Evolutionary conservation across 2,329 filamentous ascomycete species (phyloP).

Genomic region (Penicillium sp.): DNA sequence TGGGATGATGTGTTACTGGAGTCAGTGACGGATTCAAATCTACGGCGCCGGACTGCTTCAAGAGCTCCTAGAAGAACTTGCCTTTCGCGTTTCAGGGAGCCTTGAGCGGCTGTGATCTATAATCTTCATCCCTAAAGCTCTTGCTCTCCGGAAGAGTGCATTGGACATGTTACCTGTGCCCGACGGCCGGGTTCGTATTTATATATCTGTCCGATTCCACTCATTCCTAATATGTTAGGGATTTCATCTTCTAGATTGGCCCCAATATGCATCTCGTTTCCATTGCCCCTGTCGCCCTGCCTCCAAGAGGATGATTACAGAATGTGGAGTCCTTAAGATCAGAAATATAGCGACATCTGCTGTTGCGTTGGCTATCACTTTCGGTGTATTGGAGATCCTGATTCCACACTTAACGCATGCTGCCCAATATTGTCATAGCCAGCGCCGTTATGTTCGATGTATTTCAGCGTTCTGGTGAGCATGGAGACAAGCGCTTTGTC

Average conservation of each 20-base stretch:
- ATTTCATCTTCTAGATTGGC: neutral
- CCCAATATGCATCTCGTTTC: neutral
- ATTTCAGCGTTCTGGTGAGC: neutral
- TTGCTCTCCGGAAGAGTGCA: neutral
- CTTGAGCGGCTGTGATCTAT: neutral
- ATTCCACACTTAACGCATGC: constrained; percentile 66
- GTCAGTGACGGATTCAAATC: neutral
- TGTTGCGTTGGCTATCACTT: constrained; percentile 74
- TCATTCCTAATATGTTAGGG: neutral
- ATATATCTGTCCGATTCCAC: neutral
- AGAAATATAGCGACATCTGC: constrained; percentile 76
- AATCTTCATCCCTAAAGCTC: neutral
- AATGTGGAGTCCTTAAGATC: constrained; percentile 72
- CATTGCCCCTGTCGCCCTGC: neutral
- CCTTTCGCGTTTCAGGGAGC: neutral
- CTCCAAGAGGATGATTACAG: constrained; percentile 30
- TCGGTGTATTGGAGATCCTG: constrained; percentile 63
- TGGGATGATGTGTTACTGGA: neutral
- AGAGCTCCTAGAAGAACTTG: neutral
- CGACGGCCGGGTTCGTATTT: too few species aligned
- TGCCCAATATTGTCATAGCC: constrained; percentile 76
- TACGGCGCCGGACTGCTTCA: neutral
- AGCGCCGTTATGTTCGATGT: neutral
- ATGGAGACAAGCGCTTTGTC: neutral
- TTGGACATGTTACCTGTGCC: neutral